A percentile compares a stretch with the other conserved stretches of the same genome.
These are phyloP conservation scores for Sphagnum contortum DNA, from an alignment of 225 moss, liverwort and hornwort species.

Conservation along the genomic window DNA sequence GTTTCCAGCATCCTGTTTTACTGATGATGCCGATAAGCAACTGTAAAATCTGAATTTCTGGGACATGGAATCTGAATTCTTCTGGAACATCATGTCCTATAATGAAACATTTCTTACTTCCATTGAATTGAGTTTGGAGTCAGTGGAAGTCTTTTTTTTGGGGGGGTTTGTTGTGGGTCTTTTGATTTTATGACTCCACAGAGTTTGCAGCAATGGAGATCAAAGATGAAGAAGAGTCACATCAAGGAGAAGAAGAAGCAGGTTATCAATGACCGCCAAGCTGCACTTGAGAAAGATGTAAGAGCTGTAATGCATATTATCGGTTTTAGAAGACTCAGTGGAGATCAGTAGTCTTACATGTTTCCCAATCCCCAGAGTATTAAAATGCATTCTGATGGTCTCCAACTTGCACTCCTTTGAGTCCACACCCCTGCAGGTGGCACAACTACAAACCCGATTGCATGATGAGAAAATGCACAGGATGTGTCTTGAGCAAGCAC, in stretches of 20 bases:
- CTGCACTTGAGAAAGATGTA: constrained; percentile 86
- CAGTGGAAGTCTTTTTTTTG: neutral
- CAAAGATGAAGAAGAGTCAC: constrained; percentile 70
- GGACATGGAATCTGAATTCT: neutral
- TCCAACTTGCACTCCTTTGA: no score
- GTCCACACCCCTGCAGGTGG: constrained; percentile 47
- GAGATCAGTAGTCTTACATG: no score
- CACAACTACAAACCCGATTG: constrained; percentile 65
- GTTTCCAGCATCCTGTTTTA: neutral
- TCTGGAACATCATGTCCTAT: no score
- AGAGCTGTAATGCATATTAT: constrained; percentile 2
- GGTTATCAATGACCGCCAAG: constrained; percentile 53
- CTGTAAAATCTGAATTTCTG: neutral
- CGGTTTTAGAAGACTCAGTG: no score
- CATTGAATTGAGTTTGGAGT: no score
- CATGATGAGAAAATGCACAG: constrained; percentile 69
- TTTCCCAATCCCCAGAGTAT: no score
- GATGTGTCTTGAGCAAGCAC: constrained; percentile 61
- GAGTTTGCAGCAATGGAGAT: constrained; percentile 79
- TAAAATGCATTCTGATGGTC: no score
- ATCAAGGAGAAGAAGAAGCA: constrained; percentile 68
- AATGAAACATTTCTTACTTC: no score
- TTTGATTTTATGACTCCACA: constrained; percentile 1
- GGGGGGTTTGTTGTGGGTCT: neutral
- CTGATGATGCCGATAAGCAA: neutral